These are phyloP conservation scores for Penicillium coprophilum DNA, from an alignment of 495 filamentous ascomycete species.

Conservation along the genomic window DNA sequence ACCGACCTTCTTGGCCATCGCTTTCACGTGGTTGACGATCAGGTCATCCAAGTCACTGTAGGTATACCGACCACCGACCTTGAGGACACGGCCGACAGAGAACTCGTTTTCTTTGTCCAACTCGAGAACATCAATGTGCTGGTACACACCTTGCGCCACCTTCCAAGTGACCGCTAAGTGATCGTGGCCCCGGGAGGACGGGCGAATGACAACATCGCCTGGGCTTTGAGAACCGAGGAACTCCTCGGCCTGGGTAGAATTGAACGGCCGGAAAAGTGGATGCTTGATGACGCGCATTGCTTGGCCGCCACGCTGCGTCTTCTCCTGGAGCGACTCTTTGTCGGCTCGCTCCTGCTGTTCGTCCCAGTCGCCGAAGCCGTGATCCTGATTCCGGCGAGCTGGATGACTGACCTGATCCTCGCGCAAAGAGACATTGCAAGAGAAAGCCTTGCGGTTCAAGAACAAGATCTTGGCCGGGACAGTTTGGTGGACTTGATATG, in stretches of 20 bases:
- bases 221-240: constrained; percentile 79
- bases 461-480: constrained; percentile 83
- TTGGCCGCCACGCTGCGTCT: constrained; percentile 76
- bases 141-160: constrained; percentile 88
- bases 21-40: constrained; percentile 94
- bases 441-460: constrained; percentile 78
- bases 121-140: constrained; percentile 97
- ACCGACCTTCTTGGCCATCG: constrained; percentile 96
- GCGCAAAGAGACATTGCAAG: constrained; percentile 76
- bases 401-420: constrained; percentile 75
- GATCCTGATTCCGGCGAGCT: constrained; percentile 63
- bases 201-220: constrained; percentile 92
- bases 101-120: constrained; percentile 96
- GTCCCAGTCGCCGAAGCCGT: constrained; percentile 81
- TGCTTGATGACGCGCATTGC: constrained; percentile 95
- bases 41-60: constrained; percentile 97
- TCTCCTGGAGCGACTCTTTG: constrained; percentile 71
- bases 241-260: constrained; percentile 89
- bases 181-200: constrained; percentile 89
- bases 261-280: constrained; percentile 90
- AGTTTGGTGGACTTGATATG: constrained; percentile 73
- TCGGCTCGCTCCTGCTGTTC: constrained; percentile 74
- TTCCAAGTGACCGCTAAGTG: constrained; percentile 98
- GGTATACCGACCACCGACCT: constrained; percentile 79
- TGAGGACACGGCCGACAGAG: constrained; percentile 78